Base-by-base conservation (phyloP, 1,139 yeast genomes). In the Scheffersomyces parashehatae region DNA sequence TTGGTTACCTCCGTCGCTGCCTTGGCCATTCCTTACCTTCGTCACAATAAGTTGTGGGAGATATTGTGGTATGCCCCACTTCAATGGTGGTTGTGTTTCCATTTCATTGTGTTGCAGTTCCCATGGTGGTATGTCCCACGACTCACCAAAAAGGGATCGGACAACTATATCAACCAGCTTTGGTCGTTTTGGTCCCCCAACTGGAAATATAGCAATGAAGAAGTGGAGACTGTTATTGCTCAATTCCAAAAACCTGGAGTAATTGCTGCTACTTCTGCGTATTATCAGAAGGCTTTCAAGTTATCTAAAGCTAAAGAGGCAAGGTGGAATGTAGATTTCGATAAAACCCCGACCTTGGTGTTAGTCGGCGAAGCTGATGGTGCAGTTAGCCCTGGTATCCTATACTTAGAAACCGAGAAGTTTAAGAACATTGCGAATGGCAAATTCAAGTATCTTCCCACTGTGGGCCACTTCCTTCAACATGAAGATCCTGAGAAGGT, bases 171-270 rank as follows among this genome's bases (percentile, higher is more conserved):
- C 52, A 64, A 64, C 46, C 33, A 42, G 3, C 52, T 73, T 29
- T 73, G 77, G 77, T 52, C 49, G 37, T 68, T 53, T 49, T 73
- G 79, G 79, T 68, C 75, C 3, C 78, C 78, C 1, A 55, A 60
- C 1, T 73, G 75, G 70, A 50, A 64, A 7, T 70, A 59, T 42
- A 36, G 59, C 3, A 36, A 44, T 4, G 54, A 50, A n/a, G 70
- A 61, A 9, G 62, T 72, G 16, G 66, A 53, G 9, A 51, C 58
- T 16, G 69, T 72, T 4, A 54, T 67, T 39, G 52, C 53, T 6
- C 59, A 69, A 0, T 55, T 73, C 26, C 45, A 44, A 12, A 47
- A 53, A 15, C 62, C 61, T 3, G 61, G 61, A 1, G 70, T 65
- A 1, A 50, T 70, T n/a, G 70, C 70, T 39, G 67, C 66, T 9